Conservation (phyloP, 192 early-diverging fungal genomes). For the Podochytrium sp. region DNA sequence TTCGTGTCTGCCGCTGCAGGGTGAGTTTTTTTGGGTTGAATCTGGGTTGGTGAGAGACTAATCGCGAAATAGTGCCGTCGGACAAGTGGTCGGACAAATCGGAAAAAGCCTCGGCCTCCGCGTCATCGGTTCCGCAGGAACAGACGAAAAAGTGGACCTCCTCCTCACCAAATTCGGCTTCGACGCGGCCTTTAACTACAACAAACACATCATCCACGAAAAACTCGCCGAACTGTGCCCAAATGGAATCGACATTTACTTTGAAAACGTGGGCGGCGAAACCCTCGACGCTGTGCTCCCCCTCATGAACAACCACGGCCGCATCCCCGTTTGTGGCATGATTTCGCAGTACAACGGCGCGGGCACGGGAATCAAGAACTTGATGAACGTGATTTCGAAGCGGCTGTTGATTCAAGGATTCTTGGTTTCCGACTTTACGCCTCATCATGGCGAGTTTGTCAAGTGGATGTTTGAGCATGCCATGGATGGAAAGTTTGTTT, state of each 20-base stretch:
- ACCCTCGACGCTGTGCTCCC: constrained; percentile 73
- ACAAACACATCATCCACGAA: constrained; percentile 58
- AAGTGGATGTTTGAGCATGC: constrained; percentile 49
- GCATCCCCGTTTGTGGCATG: constrained; percentile 73
- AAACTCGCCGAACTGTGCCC: constrained; percentile 69
- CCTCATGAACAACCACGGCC: constrained; percentile 64
- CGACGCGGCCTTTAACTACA: constrained; percentile 94
- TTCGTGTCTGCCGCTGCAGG: constrained; percentile 81
- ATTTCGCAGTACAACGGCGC: constrained; percentile 72
- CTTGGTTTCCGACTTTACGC: constrained; percentile 55
- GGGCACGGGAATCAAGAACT: constrained; percentile 62
- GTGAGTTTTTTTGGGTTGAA: no score
- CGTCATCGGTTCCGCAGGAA: constrained; percentile 83
- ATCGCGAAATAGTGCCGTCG: constrained; percentile 57
- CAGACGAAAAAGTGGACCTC: constrained; percentile 80
- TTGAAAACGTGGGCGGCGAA: constrained; percentile 84
- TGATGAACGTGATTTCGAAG: constrained; percentile 59
- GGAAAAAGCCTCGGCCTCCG: constrained; percentile 72
- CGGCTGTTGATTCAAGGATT: constrained; percentile 67
- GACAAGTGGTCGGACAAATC: constrained; percentile 78
- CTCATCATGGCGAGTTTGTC: constrained; percentile 48
- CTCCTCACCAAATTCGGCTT: constrained; percentile 70
- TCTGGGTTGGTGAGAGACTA: no score
- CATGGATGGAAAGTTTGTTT: constrained; percentile 64
- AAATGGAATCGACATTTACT: constrained; percentile 86